Percentiles rank a stretch among this genome's conserved stretches.
Conservation (phyloP, 2,329 filamentous ascomycete species). For the Triangularia verruculosa region DNA sequence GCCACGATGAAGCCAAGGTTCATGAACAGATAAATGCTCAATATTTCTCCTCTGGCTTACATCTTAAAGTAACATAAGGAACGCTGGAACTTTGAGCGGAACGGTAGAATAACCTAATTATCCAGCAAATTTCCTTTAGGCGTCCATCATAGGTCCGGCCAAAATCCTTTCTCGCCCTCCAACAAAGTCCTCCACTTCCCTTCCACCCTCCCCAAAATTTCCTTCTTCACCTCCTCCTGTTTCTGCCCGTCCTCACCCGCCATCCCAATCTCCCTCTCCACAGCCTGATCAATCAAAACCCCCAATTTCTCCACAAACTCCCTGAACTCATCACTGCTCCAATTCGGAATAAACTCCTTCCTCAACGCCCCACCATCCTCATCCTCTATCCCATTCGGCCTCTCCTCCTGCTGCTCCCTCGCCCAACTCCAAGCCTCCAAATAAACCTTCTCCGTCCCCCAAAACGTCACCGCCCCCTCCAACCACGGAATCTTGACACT, state of each 20-base stretch:
- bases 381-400: slow-evolving; percentile 39
- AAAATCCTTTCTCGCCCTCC: slow-evolving; percentile 57
- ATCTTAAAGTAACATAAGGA: too few relatives aligned
- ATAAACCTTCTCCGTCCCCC: slow-evolving; percentile 70
- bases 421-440: slow-evolving; percentile 58
- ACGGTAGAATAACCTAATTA: not conserved
- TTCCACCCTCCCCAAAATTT: slow-evolving; percentile 39
- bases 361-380: slow-evolving; percentile 63
- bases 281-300: slow-evolving; percentile 53
- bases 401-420: slow-evolving; percentile 35
- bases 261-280: slow-evolving; percentile 38
- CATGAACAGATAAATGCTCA: too few relatives aligned
- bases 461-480: slow-evolving; percentile 70
- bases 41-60: too few relatives aligned
- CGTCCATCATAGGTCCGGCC: slow-evolving; percentile 42
- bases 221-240: slow-evolving; percentile 32
- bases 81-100: too few relatives aligned
- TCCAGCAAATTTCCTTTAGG: not conserved
- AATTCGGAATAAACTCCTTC: slow-evolving; percentile 65
- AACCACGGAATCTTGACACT: slow-evolving; percentile 45
- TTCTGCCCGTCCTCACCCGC: slow-evolving; percentile 20
- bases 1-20: too few relatives aligned
- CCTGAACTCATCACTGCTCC: slow-evolving; percentile 60
- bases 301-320: slow-evolving; percentile 56
- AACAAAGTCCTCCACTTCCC: slow-evolving; percentile 50